These are phyloP conservation scores for Paraconiothyrium brasiliense DNA, from an alignment of 2,329 filamentous ascomycete species.

Conservation along the genomic window DNA sequence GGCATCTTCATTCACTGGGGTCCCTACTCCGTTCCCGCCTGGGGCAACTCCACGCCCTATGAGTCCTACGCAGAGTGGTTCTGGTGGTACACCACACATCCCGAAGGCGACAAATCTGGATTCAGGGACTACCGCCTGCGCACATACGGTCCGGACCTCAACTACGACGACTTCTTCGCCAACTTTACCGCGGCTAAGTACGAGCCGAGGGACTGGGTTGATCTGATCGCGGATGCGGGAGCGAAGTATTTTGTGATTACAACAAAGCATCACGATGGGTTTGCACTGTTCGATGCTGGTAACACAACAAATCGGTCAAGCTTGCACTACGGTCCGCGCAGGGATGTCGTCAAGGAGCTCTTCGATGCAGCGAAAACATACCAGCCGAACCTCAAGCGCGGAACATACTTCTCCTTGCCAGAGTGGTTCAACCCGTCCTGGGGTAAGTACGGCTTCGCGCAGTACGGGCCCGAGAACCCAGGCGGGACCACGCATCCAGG, in stretches of 20 bases:
- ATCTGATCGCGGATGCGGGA: constrained; percentile 62
- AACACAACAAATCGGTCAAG: constrained; percentile 54
- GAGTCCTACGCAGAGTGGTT: constrained; percentile 54
- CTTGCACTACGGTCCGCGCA: constrained; percentile 51
- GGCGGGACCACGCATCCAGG: constrained; percentile 20
- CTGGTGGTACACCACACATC: constrained; percentile 61
- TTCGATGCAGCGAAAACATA: constrained; percentile 55
- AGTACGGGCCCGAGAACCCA: constrained; percentile 20
- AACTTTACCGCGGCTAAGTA: constrained; percentile 63
- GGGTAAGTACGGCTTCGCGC: constrained; percentile 50
- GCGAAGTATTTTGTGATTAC: constrained; percentile 58
- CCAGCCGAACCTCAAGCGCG: constrained; percentile 55
- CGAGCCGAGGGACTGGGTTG: constrained; percentile 64
- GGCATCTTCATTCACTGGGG: constrained; percentile 71
- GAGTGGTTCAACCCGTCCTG: constrained; percentile 61
- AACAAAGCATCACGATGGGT: constrained; percentile 59
- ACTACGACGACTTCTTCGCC: constrained; percentile 65
- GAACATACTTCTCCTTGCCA: constrained; percentile 57
- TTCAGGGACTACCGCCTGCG: constrained; percentile 61
- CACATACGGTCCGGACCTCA: constrained; percentile 59
- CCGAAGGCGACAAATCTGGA: constrained; percentile 53
- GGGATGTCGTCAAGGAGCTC: constrained; percentile 54
- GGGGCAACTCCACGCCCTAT: constrained; percentile 57
- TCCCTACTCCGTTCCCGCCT: constrained; percentile 64
- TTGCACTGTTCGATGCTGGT: constrained; percentile 54